Conservation (phyloP, 2,329 filamentous ascomycete species). For the Fusarium euwallaceae region DNA sequence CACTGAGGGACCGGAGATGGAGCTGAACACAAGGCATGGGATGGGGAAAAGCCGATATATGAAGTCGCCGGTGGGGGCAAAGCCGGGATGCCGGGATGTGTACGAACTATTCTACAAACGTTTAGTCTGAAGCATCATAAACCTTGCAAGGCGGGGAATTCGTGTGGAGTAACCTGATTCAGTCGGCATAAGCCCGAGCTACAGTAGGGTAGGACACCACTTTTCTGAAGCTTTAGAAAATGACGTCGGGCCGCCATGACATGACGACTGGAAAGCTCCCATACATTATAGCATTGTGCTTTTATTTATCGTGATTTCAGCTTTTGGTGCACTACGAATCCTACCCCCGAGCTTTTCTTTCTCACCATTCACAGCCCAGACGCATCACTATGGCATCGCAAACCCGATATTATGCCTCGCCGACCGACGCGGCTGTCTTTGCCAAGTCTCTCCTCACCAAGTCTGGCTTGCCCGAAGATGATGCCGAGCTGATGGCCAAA, state of each 20-base stretch:
- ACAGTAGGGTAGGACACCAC: not conserved
- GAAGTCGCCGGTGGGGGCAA: not conserved
- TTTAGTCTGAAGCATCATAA: not conserved
- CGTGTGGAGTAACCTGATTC: not conserved
- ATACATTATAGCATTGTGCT: not conserved
- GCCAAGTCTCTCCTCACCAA: constrained; percentile 14
- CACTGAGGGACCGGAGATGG: not conserved
- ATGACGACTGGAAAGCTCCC: not conserved
- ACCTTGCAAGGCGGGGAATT: not conserved
- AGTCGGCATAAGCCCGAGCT: constrained; percentile 1
- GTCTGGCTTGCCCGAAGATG: constrained; percentile 22
- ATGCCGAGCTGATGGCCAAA: constrained; percentile 22
- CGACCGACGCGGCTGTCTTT: constrained; percentile 10
- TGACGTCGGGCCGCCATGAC: not conserved
- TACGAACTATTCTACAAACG: not conserved
- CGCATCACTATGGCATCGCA: constrained; percentile 13
- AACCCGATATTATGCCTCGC: constrained; percentile 12
- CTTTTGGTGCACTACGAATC: not conserved
- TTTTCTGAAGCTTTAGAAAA: constrained; percentile 3
- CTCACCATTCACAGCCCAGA: not conserved
- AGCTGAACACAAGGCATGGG: not conserved
- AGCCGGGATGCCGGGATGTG: not conserved
- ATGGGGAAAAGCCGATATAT: constrained; percentile 7
- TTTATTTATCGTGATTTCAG: not conserved
- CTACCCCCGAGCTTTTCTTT: not conserved